Percentiles rank a stretch among this genome's conserved stretches.
phyloP scores from a whole-genome alignment of 2,329 filamentous ascomycete species.

The Colletotrichum tabaci region DNA sequence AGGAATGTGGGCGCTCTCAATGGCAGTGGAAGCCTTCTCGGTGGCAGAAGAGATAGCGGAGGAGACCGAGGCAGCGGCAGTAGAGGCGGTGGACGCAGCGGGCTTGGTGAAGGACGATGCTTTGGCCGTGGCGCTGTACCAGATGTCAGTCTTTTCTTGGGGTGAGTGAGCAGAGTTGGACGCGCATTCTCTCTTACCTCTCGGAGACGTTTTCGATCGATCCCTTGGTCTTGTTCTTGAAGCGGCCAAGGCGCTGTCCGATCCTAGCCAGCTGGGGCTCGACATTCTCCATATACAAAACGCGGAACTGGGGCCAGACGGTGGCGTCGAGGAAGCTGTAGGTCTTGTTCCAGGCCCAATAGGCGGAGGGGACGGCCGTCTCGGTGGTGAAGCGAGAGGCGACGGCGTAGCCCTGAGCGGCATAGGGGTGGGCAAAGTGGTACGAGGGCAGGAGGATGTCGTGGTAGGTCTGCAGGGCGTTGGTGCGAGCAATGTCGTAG shows the following conservation, averaged over 20 bases:
- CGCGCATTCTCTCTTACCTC: constrained; percentile 45
- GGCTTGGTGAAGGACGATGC: constrained; percentile 61
- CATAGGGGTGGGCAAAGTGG: constrained; percentile 80
- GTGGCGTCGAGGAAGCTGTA: constrained; percentile 81
- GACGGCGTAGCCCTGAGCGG: constrained; percentile 76
- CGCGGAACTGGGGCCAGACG: constrained; percentile 85
- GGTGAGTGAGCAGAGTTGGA: too few relatives aligned
- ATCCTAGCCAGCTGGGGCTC: constrained; percentile 96
- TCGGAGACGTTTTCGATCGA: constrained; percentile 52
- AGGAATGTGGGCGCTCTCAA: constrained; percentile 38
- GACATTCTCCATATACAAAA: constrained; percentile 91
- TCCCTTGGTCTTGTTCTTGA: constrained; percentile 67
- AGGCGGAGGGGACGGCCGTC: constrained; percentile 80
- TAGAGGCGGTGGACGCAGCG: constrained; percentile 47
- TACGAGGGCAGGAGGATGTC: constrained; percentile 84
- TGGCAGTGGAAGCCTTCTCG: constrained; percentile 44
- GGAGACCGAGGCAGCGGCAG: constrained; percentile 46
- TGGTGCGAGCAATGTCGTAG: constrained; percentile 75
- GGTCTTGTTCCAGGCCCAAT: constrained; percentile 79
- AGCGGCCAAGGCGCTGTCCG: constrained; percentile 86
- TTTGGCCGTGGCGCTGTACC: constrained; percentile 45
- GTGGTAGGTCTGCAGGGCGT: constrained; percentile 78
- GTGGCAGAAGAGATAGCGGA: constrained; percentile 45
- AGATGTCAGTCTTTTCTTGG: neutral
- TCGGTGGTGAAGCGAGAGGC: constrained; percentile 77